Evolutionary conservation across 345 rosid species (phyloP), one percentile per base, ranked within the genome.

Genomic region (Aethionema arabicum): DNA sequence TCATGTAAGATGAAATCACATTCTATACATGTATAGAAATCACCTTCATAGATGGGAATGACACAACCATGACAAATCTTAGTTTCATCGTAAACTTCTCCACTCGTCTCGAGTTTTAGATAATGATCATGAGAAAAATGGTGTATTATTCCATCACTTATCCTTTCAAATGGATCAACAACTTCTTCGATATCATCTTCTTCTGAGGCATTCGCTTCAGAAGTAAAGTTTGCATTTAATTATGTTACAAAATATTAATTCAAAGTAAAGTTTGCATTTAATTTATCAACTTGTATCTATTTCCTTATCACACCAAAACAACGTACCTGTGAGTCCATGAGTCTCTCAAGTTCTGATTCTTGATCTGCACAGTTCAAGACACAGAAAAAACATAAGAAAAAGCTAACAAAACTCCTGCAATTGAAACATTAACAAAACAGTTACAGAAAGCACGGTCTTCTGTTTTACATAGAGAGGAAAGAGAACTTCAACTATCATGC

Each of bases 261-360:
- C n/a, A n/a, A n/a, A n/a, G n/a, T n/a, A n/a, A n/a, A n/a, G n/a
- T n/a, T n/a, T n/a, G n/a, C n/a, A n/a, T n/a, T n/a, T n/a, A n/a
- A n/a, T n/a, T n/a, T n/a, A n/a, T n/a, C n/a, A n/a, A n/a, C n/a
- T n/a, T n/a, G n/a, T 8, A 2, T 29, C 0, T 27, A 35, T 33
- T 33, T 49, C 29, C n/a, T 57, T 49, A 39, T 36, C 8, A 56
- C 59, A 54, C 7, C 33, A 47, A 71, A 32, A 32, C 4, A 43
- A 27, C 14, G 59, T 58, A 91, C 95, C 84, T 78, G 80, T 31
- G 93, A 82, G 71, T 85, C 93, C 89, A 87, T 70, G 64, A 84
- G 75, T 73, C 70, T 82, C 74, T 92, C 97, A 15, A 92, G 85
- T 53, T 78, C 85, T 68, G 87, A 75, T 48, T 87, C 74, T 71